Conservation (phyloP, 2,329 filamentous ascomycete species). For the Tolypocladium tropicale region DNA sequence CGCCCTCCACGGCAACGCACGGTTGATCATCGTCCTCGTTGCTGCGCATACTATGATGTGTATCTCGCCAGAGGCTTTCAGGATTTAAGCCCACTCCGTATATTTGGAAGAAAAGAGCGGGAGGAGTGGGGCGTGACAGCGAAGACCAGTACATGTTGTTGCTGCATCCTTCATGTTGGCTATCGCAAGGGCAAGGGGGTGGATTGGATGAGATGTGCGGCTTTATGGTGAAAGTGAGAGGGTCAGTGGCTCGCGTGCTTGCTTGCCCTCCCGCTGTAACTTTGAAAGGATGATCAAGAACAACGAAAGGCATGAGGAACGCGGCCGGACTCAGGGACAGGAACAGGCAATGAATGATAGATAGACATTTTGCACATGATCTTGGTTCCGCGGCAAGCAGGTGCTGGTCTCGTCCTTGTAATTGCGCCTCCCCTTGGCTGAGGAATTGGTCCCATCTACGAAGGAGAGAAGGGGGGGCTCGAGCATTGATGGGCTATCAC, state of each 20-base stretch:
- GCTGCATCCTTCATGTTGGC: background rate
- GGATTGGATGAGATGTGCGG: background rate
- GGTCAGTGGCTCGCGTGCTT: background rate
- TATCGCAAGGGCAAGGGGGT: background rate
- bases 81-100: background rate
- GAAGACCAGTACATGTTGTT: background rate
- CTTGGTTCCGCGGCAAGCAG: background rate
- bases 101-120: background rate
- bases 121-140: background rate
- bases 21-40: background rate
- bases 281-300: background rate
- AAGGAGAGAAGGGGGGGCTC: background rate
- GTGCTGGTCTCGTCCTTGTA: background rate
- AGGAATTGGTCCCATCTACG: too few species aligned
- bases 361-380: slow-evolving; percentile 11
- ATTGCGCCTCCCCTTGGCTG: background rate
- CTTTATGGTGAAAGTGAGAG: background rate
- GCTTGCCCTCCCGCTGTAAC: background rate
- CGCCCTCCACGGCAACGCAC: background rate
- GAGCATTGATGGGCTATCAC: too few species aligned
- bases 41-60: background rate
- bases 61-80: background rate
- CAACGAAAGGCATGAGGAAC: background rate
- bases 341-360: slow-evolving; percentile 5
- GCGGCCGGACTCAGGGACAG: background rate